Evolutionary conservation across 768 basidiomycete species (phyloP).

Genomic region (Hericium coralloides): DNA sequence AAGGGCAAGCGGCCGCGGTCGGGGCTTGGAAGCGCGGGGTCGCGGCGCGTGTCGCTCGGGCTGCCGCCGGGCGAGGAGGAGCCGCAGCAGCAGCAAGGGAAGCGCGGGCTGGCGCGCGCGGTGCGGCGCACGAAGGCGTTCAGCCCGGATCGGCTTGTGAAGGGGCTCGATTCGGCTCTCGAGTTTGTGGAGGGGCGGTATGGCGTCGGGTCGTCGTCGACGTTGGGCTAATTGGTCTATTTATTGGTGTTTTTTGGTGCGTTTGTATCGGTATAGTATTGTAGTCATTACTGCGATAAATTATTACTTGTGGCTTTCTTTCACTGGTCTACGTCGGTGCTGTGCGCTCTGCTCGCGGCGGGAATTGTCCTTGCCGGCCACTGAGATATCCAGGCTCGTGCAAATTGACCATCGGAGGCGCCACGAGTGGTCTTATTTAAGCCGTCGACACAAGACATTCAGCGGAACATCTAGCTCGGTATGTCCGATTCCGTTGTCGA

Average conservation of each 20-base stretch:
- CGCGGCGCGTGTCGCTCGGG: neutral
- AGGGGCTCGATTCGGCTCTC: slow-evolving; percentile 8
- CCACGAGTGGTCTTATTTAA: too few relatives aligned
- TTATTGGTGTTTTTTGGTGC: neutral
- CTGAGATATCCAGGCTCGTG: too few relatives aligned
- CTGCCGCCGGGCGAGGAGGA: neutral
- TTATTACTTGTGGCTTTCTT: too few relatives aligned
- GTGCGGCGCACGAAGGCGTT: slow-evolving; percentile 5
- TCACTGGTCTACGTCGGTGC: too few relatives aligned
- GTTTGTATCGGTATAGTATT: too few relatives aligned
- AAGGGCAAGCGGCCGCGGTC: neutral
- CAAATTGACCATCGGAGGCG: too few relatives aligned
- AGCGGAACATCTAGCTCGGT: too few relatives aligned
- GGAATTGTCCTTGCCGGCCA: too few relatives aligned
- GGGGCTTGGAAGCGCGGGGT: neutral
- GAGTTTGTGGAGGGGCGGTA: slow-evolving; percentile 8
- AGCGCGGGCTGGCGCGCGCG: neutral
- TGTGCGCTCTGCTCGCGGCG: too few relatives aligned
- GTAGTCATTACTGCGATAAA: too few relatives aligned
- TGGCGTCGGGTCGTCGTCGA: neutral
- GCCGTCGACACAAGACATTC: too few relatives aligned
- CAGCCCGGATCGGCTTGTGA: slow-evolving; percentile 9
- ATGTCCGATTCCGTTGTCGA: too few relatives aligned
- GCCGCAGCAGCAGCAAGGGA: slow-evolving; percentile 1
- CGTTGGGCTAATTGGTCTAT: neutral